Conservation (phyloP, 495 filamentous ascomycete species). For the Saxispiralis lemnorum region DNA sequence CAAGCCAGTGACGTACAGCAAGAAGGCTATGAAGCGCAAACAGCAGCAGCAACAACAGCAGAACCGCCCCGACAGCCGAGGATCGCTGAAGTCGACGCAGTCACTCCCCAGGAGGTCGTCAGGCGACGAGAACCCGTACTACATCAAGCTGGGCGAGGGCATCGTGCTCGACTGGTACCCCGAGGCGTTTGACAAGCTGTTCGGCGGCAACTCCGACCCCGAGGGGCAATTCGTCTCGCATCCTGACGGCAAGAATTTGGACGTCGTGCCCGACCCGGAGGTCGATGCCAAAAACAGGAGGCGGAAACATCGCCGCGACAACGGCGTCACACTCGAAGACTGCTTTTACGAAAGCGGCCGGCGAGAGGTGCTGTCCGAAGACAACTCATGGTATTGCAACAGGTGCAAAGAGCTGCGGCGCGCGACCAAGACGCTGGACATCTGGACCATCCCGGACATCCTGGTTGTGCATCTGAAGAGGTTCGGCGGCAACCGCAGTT, state of each 20-base stretch:
- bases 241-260: slow-evolving; percentile 29
- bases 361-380: slow-evolving; percentile 77
- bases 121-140: slow-evolving; percentile 34
- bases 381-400: slow-evolving; percentile 92
- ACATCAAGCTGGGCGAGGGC: slow-evolving; percentile 61
- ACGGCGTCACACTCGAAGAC: slow-evolving; percentile 69
- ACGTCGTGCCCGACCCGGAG: slow-evolving; percentile 39
- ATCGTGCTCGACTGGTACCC: slow-evolving; percentile 71
- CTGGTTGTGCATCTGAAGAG: slow-evolving; percentile 88
- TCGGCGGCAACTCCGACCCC: slow-evolving; percentile 30
- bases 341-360: slow-evolving; percentile 89
- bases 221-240: slow-evolving; percentile 25
- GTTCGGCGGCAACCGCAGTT: slow-evolving; percentile 60
- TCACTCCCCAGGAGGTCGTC: too few species aligned
- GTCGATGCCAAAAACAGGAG: slow-evolving; percentile 41
- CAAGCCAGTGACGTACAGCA: slow-evolving; percentile 16
- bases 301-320: slow-evolving; percentile 43
- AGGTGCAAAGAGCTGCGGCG: slow-evolving; percentile 83
- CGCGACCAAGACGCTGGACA: slow-evolving; percentile 86
- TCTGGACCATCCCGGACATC: slow-evolving; percentile 92
- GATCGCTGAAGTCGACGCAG: slow-evolving; percentile 5
- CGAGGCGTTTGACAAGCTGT: slow-evolving; percentile 49
- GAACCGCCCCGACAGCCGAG: neutral
- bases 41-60: slow-evolving; percentile 2
- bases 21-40: slow-evolving; percentile 12